Evolutionary conservation across 2,329 filamentous ascomycete genomes (phyloP), one percentile per base, ranked within the genome.

Genomic region (Pezicula neosporulosa): DNA sequence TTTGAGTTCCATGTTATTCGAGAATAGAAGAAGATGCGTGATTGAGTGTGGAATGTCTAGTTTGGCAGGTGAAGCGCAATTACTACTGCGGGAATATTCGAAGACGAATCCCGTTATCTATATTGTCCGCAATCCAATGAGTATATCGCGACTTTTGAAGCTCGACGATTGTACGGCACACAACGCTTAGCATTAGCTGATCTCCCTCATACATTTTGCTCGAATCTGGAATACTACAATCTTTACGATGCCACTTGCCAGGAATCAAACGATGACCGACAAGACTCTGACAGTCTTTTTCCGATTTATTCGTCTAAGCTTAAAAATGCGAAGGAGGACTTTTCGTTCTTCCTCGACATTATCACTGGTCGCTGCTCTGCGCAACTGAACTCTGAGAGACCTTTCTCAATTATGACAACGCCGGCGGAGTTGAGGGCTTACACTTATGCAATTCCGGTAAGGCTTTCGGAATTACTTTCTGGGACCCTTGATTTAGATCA

Each of bases 141-240:
- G 82, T 46, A 82, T 90, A 44, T 79, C 90, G 38, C 76, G 72
- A 38, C 37, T 39, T n/a, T 39, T 39, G 15, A 39, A 13, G 15
- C 37, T 39, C 8, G 74, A 59, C 76, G 83, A 46, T 24, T 24
- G 69, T 77, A 81, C 57, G 73, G 86, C 2, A 71, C 2, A 71
- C 80, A 80, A 44, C 72, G 89, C 6, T 68, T 89, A 24, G 13
- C 81, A 77, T 56, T 76, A 74, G 19, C 71, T 76, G 2, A 77
- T 87, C 15, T 83, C 88, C 58, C 41, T 39, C 45, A 52, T 18
- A 76, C 85, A 44, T 75, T 75, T 2, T 89, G 84, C 63, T 85
- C 85, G 10, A 89, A 87, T 56, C 80, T 86, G 53, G 86, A 90
- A 61, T 90, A 89, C 64, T 90, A 84, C 72, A 90, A 90, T 59